A percentile compares a stretch with the other conserved stretches of the same genome.
Evolutionary conservation across 306 rosid genomes (phyloP).

Genomic region (Hippophae gyantsensis): DNA sequence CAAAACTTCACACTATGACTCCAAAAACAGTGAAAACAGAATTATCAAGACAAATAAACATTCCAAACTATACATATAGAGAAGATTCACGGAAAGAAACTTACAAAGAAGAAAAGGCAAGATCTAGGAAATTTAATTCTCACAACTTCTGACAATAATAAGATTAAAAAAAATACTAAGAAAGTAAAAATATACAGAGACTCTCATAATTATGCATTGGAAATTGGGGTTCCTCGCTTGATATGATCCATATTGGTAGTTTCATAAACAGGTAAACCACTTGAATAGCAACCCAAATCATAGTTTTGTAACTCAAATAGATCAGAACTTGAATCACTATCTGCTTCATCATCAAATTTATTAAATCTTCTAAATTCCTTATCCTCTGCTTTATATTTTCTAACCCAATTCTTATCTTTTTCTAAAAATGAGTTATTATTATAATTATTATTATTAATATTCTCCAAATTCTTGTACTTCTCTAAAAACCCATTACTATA

Average conservation of each 20-base stretch:
- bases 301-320: constrained; percentile 89
- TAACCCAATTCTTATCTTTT: neutral
- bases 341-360: constrained; percentile 67
- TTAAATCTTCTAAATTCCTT: constrained; percentile 12
- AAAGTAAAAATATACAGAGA: constrained; percentile 6
- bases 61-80: constrained; percentile 40
- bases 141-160: constrained; percentile 30
- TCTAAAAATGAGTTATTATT: constrained; percentile 24
- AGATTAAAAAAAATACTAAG: constrained; percentile 14
- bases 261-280: constrained; percentile 91
- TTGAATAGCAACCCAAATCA: constrained; percentile 67
- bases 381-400: too few species aligned
- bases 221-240: constrained; percentile 74
- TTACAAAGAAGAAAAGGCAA: constrained; percentile 20
- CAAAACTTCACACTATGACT: constrained; percentile 22
- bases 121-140: constrained; percentile 27
- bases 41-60: constrained; percentile 18
- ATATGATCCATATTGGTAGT: constrained; percentile 85
- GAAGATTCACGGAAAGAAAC: constrained; percentile 3
- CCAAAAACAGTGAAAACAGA: constrained; percentile 20
- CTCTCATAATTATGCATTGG: constrained; percentile 29
- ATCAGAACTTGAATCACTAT: constrained; percentile 96
- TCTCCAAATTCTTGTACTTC: constrained; percentile 34
- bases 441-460: constrained; percentile 21
- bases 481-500: constrained; percentile 29